Conservation (phyloP, 352 stramenopile species). For the Blastocystis sp. region DNA sequence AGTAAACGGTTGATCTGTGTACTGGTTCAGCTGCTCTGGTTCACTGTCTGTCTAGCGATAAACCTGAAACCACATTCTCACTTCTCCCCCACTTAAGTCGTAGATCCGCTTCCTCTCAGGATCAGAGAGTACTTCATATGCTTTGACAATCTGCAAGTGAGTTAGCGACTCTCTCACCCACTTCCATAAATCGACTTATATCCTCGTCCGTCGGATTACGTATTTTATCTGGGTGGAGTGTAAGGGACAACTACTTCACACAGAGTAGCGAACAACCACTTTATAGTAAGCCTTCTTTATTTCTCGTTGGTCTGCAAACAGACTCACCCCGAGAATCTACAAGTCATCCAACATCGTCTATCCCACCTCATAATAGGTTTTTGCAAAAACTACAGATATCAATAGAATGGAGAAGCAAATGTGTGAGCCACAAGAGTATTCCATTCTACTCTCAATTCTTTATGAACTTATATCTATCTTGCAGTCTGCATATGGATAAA, state of each 20-base stretch:
- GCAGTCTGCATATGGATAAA: background rate
- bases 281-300: constrained; percentile 57
- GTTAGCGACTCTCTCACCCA: background rate
- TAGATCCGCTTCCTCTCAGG: constrained; percentile 6
- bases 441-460: background rate
- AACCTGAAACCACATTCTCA: background rate
- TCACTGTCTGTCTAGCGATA: background rate
- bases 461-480: background rate
- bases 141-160: constrained; percentile 35
- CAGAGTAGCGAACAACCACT: background rate
- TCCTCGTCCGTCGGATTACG: constrained; percentile 37
- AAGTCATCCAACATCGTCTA: background rate
- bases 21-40: background rate
- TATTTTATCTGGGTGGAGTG: constrained; percentile 42
- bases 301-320: background rate
- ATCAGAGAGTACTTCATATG: constrained; percentile 41
- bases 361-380: constrained; percentile 29
- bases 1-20: constrained; percentile 28
- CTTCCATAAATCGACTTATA: constrained; percentile 53
- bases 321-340: constrained; percentile 23
- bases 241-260: background rate
- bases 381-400: background rate
- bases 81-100: background rate
- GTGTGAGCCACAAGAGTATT: background rate
- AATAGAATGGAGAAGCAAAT: constrained; percentile 14